Percentiles rank a stretch among this genome's conserved stretches.
phyloP scores from a whole-genome alignment of 805 yeast genomes.

The Candida lessepsii region DNA sequence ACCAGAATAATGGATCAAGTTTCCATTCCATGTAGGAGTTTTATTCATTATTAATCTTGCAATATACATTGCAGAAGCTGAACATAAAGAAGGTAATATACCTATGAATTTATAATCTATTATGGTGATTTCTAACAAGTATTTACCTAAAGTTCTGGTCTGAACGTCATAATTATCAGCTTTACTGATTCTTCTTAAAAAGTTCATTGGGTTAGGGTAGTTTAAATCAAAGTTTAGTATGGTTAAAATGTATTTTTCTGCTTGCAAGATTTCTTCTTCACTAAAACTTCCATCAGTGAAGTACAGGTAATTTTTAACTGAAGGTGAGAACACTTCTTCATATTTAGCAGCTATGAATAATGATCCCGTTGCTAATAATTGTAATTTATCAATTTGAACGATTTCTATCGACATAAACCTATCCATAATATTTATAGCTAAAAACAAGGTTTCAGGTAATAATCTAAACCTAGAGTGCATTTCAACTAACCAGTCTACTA shows the following conservation, averaged over 20 bases:
- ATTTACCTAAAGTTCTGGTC: constrained; percentile 82
- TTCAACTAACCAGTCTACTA: constrained; percentile 93
- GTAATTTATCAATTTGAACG: constrained; percentile 76
- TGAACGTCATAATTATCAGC: constrained; percentile 88
- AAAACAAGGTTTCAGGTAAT: constrained; percentile 79
- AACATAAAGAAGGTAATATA: constrained; percentile 68
- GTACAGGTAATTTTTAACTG: constrained; percentile 80
- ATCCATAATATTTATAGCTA: constrained; percentile 85
- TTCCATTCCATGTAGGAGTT: constrained; percentile 75
- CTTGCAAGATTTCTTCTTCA: constrained; percentile 76
- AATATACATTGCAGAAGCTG: constrained; percentile 87
- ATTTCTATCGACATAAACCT: constrained; percentile 73
- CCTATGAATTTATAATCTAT: constrained; percentile 77
- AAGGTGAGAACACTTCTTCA: constrained; percentile 88
- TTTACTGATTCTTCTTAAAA: constrained; percentile 80
- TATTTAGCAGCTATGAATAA: constrained; percentile 88
- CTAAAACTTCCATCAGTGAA: constrained; percentile 84
- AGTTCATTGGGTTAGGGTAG: constrained; percentile 89
- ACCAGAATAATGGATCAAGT: constrained; percentile 87
- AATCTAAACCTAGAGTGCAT: constrained; percentile 82
- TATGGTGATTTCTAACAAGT: constrained; percentile 71
- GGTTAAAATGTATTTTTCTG: constrained; percentile 76
- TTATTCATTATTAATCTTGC: constrained; percentile 71
- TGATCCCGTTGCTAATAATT: constrained; percentile 81
- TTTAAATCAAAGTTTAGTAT: constrained; percentile 71